These are phyloP conservation scores for Dendrobium catenatum DNA, from an alignment of 106 monocot species.

Conservation along the genomic window DNA sequence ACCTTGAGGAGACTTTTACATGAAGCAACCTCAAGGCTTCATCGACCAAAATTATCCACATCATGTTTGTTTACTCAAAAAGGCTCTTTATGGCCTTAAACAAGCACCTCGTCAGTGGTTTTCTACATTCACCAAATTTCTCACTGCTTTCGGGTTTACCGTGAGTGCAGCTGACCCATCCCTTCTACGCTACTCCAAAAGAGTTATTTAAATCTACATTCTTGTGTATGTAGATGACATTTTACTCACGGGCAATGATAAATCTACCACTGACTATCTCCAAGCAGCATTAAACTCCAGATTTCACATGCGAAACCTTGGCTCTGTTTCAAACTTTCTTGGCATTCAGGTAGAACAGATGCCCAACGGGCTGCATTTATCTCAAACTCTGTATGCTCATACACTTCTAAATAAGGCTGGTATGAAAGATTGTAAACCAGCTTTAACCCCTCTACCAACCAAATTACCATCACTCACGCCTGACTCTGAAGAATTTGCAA, in stretches of 20 bases:
- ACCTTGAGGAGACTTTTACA: background rate
- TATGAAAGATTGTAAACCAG: background rate
- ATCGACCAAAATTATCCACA: background rate
- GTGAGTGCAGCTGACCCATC: too few species aligned
- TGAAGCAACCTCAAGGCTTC: slow-evolving; percentile 12
- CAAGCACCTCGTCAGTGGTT: slow-evolving; percentile 9
- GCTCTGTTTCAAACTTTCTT: too few species aligned
- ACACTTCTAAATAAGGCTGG: background rate
- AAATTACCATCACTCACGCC: background rate
- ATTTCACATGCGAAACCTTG: too few species aligned
- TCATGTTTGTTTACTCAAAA: slow-evolving; percentile 10
- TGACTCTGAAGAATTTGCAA: background rate
- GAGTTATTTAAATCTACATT: background rate
- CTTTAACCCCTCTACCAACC: background rate
- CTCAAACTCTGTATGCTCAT: background rate
- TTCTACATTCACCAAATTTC: background rate
- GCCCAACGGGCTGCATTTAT: background rate
- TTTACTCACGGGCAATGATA: background rate
- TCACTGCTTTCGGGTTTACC: background rate
- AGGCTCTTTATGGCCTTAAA: slow-evolving; percentile 17
- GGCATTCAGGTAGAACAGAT: background rate
- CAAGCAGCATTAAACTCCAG: too few species aligned
- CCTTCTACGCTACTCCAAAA: background rate
- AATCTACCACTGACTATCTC: background rate
- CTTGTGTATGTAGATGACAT: slow-evolving; percentile 14